These are phyloP conservation scores for Fusarium equiseti DNA, from an alignment of 2,329 filamentous ascomycete genomes.

Conservation along the genomic window DNA sequence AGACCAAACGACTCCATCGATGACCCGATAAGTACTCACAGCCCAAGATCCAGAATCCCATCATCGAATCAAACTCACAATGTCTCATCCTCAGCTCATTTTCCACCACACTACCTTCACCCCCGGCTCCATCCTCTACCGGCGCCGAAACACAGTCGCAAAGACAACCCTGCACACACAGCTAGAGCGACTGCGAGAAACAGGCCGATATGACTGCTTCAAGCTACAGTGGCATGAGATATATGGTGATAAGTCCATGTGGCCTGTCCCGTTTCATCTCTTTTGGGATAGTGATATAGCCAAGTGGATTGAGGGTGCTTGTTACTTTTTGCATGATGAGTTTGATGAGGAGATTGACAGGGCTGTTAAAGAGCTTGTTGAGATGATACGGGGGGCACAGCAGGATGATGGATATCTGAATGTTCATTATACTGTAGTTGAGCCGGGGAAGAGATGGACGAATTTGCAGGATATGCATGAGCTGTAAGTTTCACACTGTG, in stretches of 20 bases:
- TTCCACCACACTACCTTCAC: constrained; percentile 20
- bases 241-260: constrained; percentile 63
- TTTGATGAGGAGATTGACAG: constrained; percentile 30
- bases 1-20: neutral
- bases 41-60: neutral
- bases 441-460: constrained; percentile 65
- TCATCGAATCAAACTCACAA: neutral
- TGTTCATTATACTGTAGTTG: constrained; percentile 71
- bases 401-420: constrained; percentile 72
- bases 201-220: constrained; percentile 70
- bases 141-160: constrained; percentile 5
- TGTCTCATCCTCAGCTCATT: constrained; percentile 33
- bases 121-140: constrained; percentile 7
- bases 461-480: constrained; percentile 74
- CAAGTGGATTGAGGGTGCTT: constrained; percentile 37
- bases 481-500: constrained; percentile 55
- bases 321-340: constrained; percentile 23
- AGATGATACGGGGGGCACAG: constrained; percentile 68
- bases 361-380: constrained; percentile 60
- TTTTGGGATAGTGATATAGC: constrained; percentile 66
- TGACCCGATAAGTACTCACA: neutral
- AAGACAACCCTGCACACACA: constrained; percentile 54
- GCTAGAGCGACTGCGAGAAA: constrained; percentile 61
- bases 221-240: constrained; percentile 67
- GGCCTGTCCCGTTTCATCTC: constrained; percentile 69